Base-by-base conservation (phyloP, 352 stramenopile species). In the Phytopythium litorale region DNA sequence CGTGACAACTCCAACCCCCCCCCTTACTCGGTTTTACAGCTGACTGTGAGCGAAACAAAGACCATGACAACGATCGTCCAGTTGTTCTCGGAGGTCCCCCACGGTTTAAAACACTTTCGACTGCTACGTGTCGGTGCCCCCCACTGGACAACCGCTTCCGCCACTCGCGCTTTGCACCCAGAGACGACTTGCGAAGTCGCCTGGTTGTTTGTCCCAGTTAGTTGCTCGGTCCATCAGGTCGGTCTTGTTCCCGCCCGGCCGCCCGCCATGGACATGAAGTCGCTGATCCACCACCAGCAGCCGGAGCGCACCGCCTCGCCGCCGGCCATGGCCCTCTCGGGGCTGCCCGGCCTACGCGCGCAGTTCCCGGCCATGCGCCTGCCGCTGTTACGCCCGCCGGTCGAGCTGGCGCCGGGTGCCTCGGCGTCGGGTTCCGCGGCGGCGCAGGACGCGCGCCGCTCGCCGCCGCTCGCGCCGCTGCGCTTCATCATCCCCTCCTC, bases 401-500 rank as follows among this genome's bases (percentile, higher is more conserved):
- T 62, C 30, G 57, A 60, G 43, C 32, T 38, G 49, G 7, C 42
- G 11, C 18, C 40, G 23, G 35, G 53, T 19, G 42, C 35, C 40
- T 65, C 49, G n/a, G 37, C 42, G 19, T 7, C 42, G 12, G 48
- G 25, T 8, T 33, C 25, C 2, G 8, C 48, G 13, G 18, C 46
- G 23, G 46, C 23, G 11, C 9, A 2, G 8, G 65, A 72, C 37
- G 43, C 58, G 45, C 54, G 52, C 18, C 67, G 52, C n/a, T 67
- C 75, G 19, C 70, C 78, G n/a, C 77, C 79, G n/a, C 73, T 91
- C 25, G 82, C 79, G 9, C 82, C 82, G 37, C 78, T 91, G 32
- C 79, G 82, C 57, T 91, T 91, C 65, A 89, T 91, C 62, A 91
- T 91, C 65, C 82, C 82, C 43, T 87, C 71, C 23, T 84, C 71